phyloP scores from a whole-genome alignment of 352 stramenopile species.

The Phytophthora pini region DNA sequence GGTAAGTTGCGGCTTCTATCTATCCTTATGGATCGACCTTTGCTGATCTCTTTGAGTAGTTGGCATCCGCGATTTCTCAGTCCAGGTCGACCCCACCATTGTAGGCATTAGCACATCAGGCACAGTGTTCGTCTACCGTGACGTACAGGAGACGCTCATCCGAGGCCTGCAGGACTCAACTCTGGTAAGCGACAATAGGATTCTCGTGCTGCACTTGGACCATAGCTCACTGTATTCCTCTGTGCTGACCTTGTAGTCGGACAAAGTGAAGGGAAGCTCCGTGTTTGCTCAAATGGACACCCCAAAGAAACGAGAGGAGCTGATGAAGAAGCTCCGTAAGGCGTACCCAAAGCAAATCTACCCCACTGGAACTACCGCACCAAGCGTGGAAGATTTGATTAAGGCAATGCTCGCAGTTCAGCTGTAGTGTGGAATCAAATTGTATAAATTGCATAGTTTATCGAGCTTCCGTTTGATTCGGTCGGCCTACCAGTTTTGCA shows the following conservation, averaged over 20 bases:
- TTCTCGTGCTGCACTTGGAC: not conserved
- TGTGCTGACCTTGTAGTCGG: slow-evolving; percentile 25
- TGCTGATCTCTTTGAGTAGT: slow-evolving; percentile 21
- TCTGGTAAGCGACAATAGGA: slow-evolving; percentile 40
- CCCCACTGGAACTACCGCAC: not conserved
- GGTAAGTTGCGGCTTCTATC: slow-evolving; percentile 36
- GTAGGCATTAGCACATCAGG: slow-evolving; percentile 74
- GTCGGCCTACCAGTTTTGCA: slow-evolving; percentile 72
- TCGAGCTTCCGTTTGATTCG: slow-evolving; percentile 11
- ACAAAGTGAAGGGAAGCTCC: slow-evolving; percentile 47
- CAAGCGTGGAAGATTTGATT: slow-evolving; percentile 40
- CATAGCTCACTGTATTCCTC: not conserved
- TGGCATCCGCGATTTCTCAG: slow-evolving; percentile 40
- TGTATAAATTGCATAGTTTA: slow-evolving; percentile 45
- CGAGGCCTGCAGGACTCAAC: slow-evolving; percentile 48
- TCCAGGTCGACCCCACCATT: slow-evolving; percentile 48
- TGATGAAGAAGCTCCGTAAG: slow-evolving; percentile 46
- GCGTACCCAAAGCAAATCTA: slow-evolving; percentile 20
- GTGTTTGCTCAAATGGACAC: slow-evolving; percentile 48
- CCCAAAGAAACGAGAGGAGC: slow-evolving; percentile 43
- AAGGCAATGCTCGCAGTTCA: slow-evolving; percentile 28
- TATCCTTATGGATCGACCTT: not conserved
- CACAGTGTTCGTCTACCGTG: slow-evolving; percentile 65
- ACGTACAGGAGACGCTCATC: slow-evolving; percentile 49
- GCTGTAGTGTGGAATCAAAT: slow-evolving; percentile 17